A percentile compares a stretch with the other conserved stretches of the same genome.
These are phyloP conservation scores for Mallotus nudiflorus DNA, from an alignment of 345 rosid genomes.

Conservation along the genomic window DNA sequence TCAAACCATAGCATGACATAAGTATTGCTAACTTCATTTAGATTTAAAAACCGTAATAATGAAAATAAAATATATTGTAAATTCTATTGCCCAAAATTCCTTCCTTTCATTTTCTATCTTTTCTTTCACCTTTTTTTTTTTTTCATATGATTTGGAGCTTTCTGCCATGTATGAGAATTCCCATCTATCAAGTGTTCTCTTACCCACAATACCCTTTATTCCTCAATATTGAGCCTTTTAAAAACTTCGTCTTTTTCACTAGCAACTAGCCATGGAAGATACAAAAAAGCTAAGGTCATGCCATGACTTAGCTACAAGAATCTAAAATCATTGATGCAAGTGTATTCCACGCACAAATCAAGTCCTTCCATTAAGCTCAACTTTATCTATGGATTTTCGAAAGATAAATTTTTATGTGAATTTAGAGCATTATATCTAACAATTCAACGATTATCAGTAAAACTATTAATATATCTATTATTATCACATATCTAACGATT, in stretches of 20 bases:
- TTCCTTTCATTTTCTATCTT: constrained; percentile 1
- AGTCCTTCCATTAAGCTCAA: not conserved
- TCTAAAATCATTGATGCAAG: not conserved
- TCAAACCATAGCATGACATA: constrained; percentile 1
- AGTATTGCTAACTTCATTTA: not conserved
- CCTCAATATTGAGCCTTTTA: not conserved
- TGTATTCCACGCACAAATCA: not conserved
- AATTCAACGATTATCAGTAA: no score
- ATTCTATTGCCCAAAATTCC: constrained; percentile 11
- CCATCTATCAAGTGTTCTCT: constrained; percentile 6
- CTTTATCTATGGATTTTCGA: not conserved
- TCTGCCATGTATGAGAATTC: constrained; percentile 7
- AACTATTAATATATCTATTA: no score
- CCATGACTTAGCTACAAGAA: not conserved
- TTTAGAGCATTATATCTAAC: no score
- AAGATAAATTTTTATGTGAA: no score
- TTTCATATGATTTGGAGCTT: constrained; percentile 20
- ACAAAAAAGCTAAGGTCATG: not conserved
- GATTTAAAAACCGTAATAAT: not conserved
- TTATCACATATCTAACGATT: no score
- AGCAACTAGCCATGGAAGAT: not conserved
- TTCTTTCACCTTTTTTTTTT: not conserved
- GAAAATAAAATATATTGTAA: not conserved
- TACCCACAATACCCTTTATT: constrained; percentile 1
- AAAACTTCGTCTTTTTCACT: constrained; percentile 25